These are phyloP conservation scores for Areca catechu DNA, from an alignment of 176 grass and related monocot species.

Conservation along the genomic window DNA sequence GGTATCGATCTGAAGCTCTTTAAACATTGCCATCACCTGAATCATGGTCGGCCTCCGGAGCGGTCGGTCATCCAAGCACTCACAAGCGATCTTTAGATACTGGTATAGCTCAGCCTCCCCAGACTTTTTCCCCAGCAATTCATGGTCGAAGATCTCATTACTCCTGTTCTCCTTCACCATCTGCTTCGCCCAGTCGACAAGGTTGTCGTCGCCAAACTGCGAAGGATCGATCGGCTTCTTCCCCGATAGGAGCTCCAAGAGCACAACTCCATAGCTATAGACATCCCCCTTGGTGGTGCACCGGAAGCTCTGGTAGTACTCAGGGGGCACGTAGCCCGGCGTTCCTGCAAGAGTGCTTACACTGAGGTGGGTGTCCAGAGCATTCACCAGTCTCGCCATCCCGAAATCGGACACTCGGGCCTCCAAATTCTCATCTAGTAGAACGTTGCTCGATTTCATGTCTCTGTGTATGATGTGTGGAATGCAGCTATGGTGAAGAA, in stretches of 20 bases:
- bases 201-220: conserved; percentile 85
- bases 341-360: conserved; percentile 94
- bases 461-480: conserved; percentile 96
- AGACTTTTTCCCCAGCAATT: conserved; percentile 33
- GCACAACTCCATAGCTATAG: conserved; percentile 89
- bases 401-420: conserved; percentile 87
- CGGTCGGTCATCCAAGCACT: conserved; percentile 76
- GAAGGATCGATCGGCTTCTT: conserved; percentile 83
- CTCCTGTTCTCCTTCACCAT: conserved; percentile 71
- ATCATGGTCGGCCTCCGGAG: conserved; percentile 80
- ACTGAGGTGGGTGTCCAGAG: conserved; percentile 76
- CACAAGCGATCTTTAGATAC: conserved; percentile 79
- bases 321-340: conserved; percentile 88
- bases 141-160: conserved; percentile 65
- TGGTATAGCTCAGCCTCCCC: conserved; percentile 54
- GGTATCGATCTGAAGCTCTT: conserved; percentile 65
- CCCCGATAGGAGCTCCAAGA: conserved; percentile 89
- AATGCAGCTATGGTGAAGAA: conserved; percentile 96
- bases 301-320: conserved; percentile 94
- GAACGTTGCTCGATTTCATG: conserved; percentile 98
- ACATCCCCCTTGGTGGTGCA: conserved; percentile 95
- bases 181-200: conserved; percentile 93
- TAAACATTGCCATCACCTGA: conserved; percentile 98
- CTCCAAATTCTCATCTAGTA: conserved; percentile 68
- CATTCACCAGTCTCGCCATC: conserved; percentile 86